Base-by-base conservation (phyloP, 176 grass and related monocot genomes). In the Phragmites australis region DNA sequence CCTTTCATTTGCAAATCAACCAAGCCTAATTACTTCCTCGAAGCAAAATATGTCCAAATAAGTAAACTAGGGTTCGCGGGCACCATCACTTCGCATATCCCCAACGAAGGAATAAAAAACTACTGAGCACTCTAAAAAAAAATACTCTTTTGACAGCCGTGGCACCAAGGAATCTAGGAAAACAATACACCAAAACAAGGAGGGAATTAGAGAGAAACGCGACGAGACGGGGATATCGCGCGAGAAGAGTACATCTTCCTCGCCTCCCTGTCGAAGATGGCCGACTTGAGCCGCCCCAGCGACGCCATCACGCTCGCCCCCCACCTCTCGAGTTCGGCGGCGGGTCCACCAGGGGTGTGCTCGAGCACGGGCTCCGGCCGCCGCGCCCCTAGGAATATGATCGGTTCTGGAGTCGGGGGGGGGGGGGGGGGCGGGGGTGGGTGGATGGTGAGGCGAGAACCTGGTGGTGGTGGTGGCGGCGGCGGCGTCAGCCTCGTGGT, bases 261-360 rank as follows among this genome's bases (percentile, higher is more conserved):
- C 90, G 93, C 90, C 80, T 93, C 90, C 79, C 51, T 73, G 14
- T 90, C 90, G 39, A 83, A 93, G 51, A 97, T 87, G 27, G 85
- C 42, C 26, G 93, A 91, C 56, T 87, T 97, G 59, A 97, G 75
- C 63, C 75, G 79, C 50, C 88, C 88, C 31, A 97, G 84, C 39
- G 93, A 92, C 68, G 93, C 88, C 93, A 97, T 97, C 66, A 32
- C 51, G 22, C 59, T 15, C 49, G 10, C 19, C 17, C 70, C 1
- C 46, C 8, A 9, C 52, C 9, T n/a, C 10, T 74, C 59, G 3
- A 3, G 37, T 53, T 18, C 18, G 11, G 57, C 27, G 9, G 26
- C 16, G 17, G 26, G 9, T 3, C 30, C 17, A 19, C 61, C 31
- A 29, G 9, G n/a, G n/a, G n/a, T n/a, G 40, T 9, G n/a, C 41